Evolutionary conservation across 2,329 filamentous ascomycete genomes (phyloP), one percentile per base, ranked within the genome.

Genomic region (Huntiella moniliformis): DNA sequence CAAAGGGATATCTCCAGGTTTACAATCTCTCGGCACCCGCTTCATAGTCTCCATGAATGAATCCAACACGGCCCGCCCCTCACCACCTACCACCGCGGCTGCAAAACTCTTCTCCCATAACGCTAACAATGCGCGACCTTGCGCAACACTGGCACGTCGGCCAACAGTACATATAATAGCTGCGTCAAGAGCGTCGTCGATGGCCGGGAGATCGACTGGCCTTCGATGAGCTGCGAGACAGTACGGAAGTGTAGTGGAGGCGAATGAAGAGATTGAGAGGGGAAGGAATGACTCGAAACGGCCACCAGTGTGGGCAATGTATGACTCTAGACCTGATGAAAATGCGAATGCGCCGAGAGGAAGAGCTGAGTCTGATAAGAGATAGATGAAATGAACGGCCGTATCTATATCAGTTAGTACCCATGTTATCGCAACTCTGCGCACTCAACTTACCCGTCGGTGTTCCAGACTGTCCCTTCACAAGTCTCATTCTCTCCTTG

Each of bases 291-390:
- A 61, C 38, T 72, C 57, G 60, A 85, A 81, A 16, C 63, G 58
- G 15, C 63, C 56, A 13, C 59, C 51, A 53, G 67, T 67, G 64
- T 91, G 83, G 3, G 79, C 78, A 13, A 87, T 74, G 59, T 80
- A 88, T 36, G 82, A 88, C 63, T 91, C 83, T 12, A 91, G 71
- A 3, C 82, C 82, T 53, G 75, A 81, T 65, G 77, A 83, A 65
- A 88, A 91, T 55, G 83, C 83, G 62, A 91, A 91, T n/a, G 82
- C 84, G 48, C 83, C 83, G 0, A 91, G 68, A 1, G 83, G 83
- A 2, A 91, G 73, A 11, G 82, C 81, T 1, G 83, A 87, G 65
- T 91, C 83, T 41, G 83, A 75, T 42, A 88, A 75, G 3, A 91
- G 68, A 31, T 88, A 73, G 34, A 86, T 72, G 52, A 80, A 78